Evolutionary conservation across 2,329 filamentous ascomycete species (phyloP).

Genomic region (Neonectria magnoliae): DNA sequence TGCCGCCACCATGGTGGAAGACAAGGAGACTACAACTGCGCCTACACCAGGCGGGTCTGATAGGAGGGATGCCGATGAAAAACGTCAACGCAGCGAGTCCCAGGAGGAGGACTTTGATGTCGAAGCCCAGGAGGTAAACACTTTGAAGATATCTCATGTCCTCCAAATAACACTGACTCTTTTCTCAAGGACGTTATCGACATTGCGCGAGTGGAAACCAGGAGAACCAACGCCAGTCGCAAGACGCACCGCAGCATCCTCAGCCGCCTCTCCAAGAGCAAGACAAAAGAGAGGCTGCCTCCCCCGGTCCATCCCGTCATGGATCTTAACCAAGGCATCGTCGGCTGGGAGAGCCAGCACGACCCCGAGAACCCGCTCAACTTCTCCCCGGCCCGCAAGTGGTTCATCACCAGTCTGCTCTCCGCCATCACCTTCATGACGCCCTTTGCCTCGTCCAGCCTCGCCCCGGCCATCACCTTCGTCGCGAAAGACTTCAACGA

Average conservation of each 20-base stretch:
- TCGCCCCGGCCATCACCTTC: constrained; percentile 58
- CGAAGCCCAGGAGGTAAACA: constrained; percentile 36
- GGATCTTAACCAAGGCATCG: constrained; percentile 62
- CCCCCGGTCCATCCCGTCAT: constrained; percentile 55
- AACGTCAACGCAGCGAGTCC: constrained; percentile 24
- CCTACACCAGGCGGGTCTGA: background rate
- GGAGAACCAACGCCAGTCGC: constrained; percentile 29
- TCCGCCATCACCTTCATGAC: constrained; percentile 72
- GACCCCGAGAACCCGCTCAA: constrained; percentile 69
- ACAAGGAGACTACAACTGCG: constrained; percentile 5
- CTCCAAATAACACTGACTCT: background rate
- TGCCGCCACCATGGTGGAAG: constrained; percentile 25
- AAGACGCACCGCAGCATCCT: constrained; percentile 39
- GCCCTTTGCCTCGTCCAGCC: constrained; percentile 71
- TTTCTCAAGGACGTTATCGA: constrained; percentile 21
- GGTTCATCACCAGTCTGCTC: constrained; percentile 65
- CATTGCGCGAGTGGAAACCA: constrained; percentile 32
- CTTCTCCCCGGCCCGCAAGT: constrained; percentile 65
- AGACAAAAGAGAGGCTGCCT: constrained; percentile 46
- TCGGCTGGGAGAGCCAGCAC: constrained; percentile 68
- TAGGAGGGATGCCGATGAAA: constrained; percentile 13
- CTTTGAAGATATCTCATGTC: background rate
- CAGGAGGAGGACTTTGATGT: constrained; percentile 33
- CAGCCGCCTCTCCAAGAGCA: constrained; percentile 38
- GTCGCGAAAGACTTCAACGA: constrained; percentile 58